phyloP scores from a whole-genome alignment of 768 basidiomycete species.

The Podaxis rugospora region DNA sequence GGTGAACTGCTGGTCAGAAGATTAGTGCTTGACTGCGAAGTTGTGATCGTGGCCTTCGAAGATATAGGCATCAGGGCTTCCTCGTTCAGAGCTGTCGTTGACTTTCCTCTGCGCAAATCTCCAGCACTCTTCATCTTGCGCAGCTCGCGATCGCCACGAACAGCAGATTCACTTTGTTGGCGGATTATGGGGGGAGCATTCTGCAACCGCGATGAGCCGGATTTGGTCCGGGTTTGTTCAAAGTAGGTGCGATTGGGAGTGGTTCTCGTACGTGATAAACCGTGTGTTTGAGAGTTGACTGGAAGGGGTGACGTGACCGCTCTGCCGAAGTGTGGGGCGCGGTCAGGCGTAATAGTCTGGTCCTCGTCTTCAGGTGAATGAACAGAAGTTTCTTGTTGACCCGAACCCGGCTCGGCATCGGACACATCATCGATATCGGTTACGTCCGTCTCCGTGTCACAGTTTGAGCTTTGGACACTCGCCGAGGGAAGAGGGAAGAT shows the following conservation, averaged over 20 bases:
- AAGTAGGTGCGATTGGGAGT: constrained; percentile 62
- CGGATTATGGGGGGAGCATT: constrained; percentile 8
- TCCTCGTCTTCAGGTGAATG: constrained; percentile 58
- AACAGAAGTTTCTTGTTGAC: constrained; percentile 23
- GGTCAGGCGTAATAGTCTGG: constrained; percentile 67
- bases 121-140: constrained; percentile 88
- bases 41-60: constrained; percentile 38
- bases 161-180: constrained; percentile 35
- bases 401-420: constrained; percentile 47
- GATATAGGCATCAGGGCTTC: constrained; percentile 31
- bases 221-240: constrained; percentile 36
- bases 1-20: constrained; percentile 38
- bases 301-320: constrained; percentile 47
- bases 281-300: constrained; percentile 28
- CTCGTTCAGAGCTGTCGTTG: constrained; percentile 23
- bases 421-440: constrained; percentile 58
- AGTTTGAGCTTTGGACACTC: constrained; percentile 31
- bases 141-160: constrained; percentile 53
- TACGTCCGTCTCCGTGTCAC: constrained; percentile 38
- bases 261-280: constrained; percentile 68
- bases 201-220: constrained; percentile 16
- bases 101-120: constrained; percentile 55
- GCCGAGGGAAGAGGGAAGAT: constrained; percentile 49
- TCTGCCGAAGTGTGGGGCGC: constrained; percentile 49
- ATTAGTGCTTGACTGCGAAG: constrained; percentile 70